Conservation (phyloP, 2,329 filamentous ascomycete genomes). For the Pezicula radicicola region DNA sequence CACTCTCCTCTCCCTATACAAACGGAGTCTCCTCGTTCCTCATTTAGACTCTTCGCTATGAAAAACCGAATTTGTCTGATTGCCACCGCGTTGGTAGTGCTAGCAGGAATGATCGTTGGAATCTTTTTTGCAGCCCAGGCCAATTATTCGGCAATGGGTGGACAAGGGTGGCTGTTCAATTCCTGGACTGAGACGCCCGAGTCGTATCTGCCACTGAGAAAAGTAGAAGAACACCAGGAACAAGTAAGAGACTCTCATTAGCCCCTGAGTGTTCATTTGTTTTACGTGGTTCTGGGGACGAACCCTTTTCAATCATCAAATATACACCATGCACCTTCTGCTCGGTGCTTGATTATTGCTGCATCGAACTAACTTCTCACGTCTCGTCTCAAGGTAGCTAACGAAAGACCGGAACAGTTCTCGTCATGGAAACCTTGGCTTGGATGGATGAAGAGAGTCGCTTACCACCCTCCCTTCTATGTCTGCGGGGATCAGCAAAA, state of each 20-base stretch:
- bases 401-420: not conserved
- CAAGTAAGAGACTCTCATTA: not conserved
- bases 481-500: constrained; percentile 26
- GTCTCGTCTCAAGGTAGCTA: no score
- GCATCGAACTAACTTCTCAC: no score
- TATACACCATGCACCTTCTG: no score
- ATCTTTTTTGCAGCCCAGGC: constrained; percentile 20
- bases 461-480: constrained; percentile 19
- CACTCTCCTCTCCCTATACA: not conserved
- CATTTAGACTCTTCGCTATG: constrained; percentile 5
- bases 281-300: no score
- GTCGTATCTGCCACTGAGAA: constrained; percentile 20
- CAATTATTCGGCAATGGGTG: constrained; percentile 20
- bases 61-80: constrained; percentile 15
- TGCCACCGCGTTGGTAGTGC: constrained; percentile 10
- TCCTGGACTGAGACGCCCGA: not conserved
- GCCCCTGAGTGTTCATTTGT: no score
- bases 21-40: not conserved
- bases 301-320: no score
- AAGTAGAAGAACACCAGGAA: constrained; percentile 3
- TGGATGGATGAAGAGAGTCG: not conserved
- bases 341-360: no score
- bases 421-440: not conserved
- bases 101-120: constrained; percentile 18
- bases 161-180: constrained; percentile 19